These are phyloP conservation scores for Penicillium mononematosum DNA, from an alignment of 495 filamentous ascomycete species.

Conservation along the genomic window DNA sequence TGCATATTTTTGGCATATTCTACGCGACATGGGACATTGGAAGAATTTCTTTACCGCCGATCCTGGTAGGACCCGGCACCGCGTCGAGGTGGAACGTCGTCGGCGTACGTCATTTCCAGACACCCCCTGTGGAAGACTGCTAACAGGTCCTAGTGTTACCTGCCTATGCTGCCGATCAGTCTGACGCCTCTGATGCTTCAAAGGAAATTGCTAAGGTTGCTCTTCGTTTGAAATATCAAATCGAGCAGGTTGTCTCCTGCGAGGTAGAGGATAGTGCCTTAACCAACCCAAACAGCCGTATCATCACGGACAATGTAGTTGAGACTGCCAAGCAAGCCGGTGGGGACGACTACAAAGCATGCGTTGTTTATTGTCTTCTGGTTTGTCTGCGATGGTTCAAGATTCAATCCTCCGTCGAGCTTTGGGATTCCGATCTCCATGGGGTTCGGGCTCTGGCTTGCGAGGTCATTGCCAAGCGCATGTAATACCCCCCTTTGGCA, in stretches of 20 bases:
- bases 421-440: slow-evolving; percentile 90
- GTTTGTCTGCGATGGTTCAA: slow-evolving; percentile 92
- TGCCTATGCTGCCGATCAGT: slow-evolving; percentile 35
- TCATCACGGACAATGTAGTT: slow-evolving; percentile 80
- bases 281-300: slow-evolving; percentile 72
- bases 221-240: slow-evolving; percentile 83
- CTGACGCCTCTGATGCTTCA: slow-evolving; percentile 53
- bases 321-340: slow-evolving; percentile 77
- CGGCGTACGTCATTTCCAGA: slow-evolving; percentile 41
- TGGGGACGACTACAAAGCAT: slow-evolving; percentile 68
- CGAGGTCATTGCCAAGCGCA: slow-evolving; percentile 90
- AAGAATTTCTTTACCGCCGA: slow-evolving; percentile 33
- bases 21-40: slow-evolving; percentile 38
- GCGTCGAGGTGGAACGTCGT: slow-evolving; percentile 33
- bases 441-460: slow-evolving; percentile 76
- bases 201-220: slow-evolving; percentile 81
- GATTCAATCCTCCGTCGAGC: slow-evolving; percentile 72
- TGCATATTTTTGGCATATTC: neutral
- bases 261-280: slow-evolving; percentile 73
- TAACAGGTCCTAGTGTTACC: slow-evolving; percentile 39
- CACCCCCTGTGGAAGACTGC: slow-evolving; percentile 14
- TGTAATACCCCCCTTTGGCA: slow-evolving; percentile 44
- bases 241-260: slow-evolving; percentile 84
- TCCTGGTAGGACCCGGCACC: slow-evolving; percentile 24
- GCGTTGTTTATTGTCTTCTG: slow-evolving; percentile 82